Percentiles rank a stretch among this genome's conserved stretches.
phyloP scores from a whole-genome alignment of 495 filamentous ascomycete genomes.

The Tuber melanosporum region DNA sequence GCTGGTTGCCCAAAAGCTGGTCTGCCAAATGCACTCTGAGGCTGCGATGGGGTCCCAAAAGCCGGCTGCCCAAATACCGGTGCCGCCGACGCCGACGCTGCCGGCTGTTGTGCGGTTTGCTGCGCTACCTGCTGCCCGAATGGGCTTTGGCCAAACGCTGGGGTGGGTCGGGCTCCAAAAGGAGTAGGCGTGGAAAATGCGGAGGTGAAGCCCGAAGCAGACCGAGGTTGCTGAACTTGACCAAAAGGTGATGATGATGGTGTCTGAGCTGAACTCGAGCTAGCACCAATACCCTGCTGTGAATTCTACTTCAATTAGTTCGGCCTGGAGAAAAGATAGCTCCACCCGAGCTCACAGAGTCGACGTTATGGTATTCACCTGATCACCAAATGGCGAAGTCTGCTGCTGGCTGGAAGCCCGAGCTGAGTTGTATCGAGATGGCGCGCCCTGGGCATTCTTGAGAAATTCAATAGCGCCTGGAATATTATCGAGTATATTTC shows the following conservation, averaged over 20 bases:
- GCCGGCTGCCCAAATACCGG: constrained; percentile 42
- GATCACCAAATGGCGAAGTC: background rate
- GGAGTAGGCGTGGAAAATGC: constrained; percentile 23
- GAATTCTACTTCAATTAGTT: background rate
- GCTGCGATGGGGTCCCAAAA: constrained; percentile 37
- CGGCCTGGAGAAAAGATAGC: background rate
- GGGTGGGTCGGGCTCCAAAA: constrained; percentile 34
- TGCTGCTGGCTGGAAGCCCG: background rate
- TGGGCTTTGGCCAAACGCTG: constrained; percentile 45
- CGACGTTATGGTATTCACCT: background rate
- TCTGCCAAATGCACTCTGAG: constrained; percentile 43
- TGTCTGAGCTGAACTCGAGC: background rate
- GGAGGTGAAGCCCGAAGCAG: constrained; percentile 19
- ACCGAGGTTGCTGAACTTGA: constrained; percentile 18
- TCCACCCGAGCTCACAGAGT: background rate
- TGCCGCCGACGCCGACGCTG: constrained; percentile 24
- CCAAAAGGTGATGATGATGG: constrained; percentile 17
- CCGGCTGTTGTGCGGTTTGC: background rate
- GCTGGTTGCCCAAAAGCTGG: constrained; percentile 39
- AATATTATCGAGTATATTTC: constrained; percentile 35
- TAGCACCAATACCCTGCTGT: background rate
- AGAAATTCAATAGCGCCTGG: constrained; percentile 37
- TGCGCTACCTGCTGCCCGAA: constrained; percentile 32
- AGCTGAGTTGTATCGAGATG: constrained; percentile 22
- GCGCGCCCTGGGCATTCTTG: constrained; percentile 29